Evolutionary conservation across 768 basidiomycete species (phyloP).

Genomic region (Artomyces pyxidatus): DNA sequence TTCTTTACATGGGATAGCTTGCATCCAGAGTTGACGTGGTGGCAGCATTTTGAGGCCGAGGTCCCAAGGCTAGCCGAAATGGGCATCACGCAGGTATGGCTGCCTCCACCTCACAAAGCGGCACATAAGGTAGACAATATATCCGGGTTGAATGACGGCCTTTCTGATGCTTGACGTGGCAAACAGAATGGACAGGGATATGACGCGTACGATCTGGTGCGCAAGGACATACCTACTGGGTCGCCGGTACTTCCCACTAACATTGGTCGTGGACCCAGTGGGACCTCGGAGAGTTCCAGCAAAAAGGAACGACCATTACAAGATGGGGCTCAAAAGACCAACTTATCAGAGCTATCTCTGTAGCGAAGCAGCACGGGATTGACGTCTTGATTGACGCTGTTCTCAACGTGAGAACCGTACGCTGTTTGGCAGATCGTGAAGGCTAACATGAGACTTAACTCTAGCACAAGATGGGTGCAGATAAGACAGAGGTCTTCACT

Average conservation of each 20-base stretch:
- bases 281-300: slow-evolving; percentile 82
- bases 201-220: slow-evolving; percentile 79
- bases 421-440: not conserved
- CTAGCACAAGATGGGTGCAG: slow-evolving; percentile 82
- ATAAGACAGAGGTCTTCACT: slow-evolving; percentile 58
- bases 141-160: not conserved
- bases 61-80: slow-evolving; percentile 53
- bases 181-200: slow-evolving; percentile 66
- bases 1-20: slow-evolving; percentile 79
- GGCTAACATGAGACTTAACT: slow-evolving; percentile 3
- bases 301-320: slow-evolving; percentile 62
- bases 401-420: slow-evolving; percentile 53
- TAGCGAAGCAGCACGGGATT: slow-evolving; percentile 62
- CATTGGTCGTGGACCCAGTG: slow-evolving; percentile 53
- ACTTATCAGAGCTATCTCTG: slow-evolving; percentile 56
- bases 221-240: too few relatives aligned
- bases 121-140: slow-evolving; percentile 41
- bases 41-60: slow-evolving; percentile 64
- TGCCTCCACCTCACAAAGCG: slow-evolving; percentile 80
- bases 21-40: slow-evolving; percentile 62
- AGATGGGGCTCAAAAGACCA: slow-evolving; percentile 88
- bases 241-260: too few relatives aligned
- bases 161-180: not conserved
- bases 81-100: slow-evolving; percentile 77
- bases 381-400: slow-evolving; percentile 83